These are phyloP conservation scores for Monosporascus sp. DNA, from an alignment of 2,329 filamentous ascomycete species.

Conservation along the genomic window DNA sequence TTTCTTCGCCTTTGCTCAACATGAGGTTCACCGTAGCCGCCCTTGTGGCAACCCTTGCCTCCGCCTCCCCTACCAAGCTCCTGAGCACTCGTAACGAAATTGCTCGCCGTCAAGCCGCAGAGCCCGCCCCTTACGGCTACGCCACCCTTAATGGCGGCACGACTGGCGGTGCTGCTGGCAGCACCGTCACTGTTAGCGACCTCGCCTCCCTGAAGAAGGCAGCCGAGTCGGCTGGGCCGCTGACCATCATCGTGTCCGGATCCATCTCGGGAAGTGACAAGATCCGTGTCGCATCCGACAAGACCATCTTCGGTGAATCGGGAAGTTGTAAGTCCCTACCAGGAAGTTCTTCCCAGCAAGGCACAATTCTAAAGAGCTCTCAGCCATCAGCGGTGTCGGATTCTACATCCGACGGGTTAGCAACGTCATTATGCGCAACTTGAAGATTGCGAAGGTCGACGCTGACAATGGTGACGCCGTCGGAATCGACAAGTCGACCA, in stretches of 20 bases:
- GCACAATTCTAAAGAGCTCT: constrained; percentile 6
- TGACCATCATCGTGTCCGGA: constrained; percentile 44
- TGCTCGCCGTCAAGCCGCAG: not conserved
- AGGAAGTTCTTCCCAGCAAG: not conserved
- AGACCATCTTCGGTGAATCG: not conserved
- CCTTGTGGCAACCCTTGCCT: not conserved
- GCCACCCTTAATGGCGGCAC: constrained; percentile 24
- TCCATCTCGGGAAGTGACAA: constrained; percentile 28
- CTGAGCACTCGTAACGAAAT: not conserved
- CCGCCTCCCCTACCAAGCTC: not conserved
- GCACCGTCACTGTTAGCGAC: constrained; percentile 39
- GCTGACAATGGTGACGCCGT: constrained; percentile 44
- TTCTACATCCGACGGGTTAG: constrained; percentile 40
- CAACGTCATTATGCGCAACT: constrained; percentile 55
- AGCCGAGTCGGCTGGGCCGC: constrained; percentile 34
- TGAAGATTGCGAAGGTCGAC: constrained; percentile 46
- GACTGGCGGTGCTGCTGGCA: constrained; percentile 40
- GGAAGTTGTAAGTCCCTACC: not conserved
- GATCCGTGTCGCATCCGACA: not conserved
- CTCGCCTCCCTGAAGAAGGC: constrained; percentile 35
- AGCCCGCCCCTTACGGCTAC: not conserved
- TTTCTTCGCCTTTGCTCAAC: not conserved
- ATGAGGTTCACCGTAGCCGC: not conserved
- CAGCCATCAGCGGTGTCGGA: constrained; percentile 24
- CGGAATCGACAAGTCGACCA: constrained; percentile 39